Evolutionary conservation across 352 stramenopile species (phyloP).

Genomic region (Phytophthora lateralis): DNA sequence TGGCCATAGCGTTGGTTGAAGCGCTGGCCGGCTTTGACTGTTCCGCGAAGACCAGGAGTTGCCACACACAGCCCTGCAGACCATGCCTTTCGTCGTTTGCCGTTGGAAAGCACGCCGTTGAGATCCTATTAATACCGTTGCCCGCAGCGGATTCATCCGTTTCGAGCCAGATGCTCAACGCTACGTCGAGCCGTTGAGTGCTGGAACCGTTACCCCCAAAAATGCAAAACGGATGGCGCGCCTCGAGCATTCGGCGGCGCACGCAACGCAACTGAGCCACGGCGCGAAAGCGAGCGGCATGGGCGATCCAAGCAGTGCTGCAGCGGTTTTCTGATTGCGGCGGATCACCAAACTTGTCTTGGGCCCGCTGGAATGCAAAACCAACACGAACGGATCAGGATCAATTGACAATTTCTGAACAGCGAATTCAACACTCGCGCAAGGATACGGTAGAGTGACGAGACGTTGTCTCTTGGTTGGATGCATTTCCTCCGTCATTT

Average conservation of each 20-base stretch:
- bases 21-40: constrained; percentile 28
- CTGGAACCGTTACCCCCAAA: constrained; percentile 17
- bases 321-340: not conserved
- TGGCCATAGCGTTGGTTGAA: constrained; percentile 30
- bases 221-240: constrained; percentile 35
- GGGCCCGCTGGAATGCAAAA: constrained; percentile 25
- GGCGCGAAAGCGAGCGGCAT: constrained; percentile 6
- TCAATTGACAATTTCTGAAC: constrained; percentile 36
- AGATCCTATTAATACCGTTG: constrained; percentile 44
- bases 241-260: constrained; percentile 6
- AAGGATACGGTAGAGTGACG: constrained; percentile 32
- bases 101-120: constrained; percentile 31
- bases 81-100: constrained; percentile 8
- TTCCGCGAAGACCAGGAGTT: constrained; percentile 31
- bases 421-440: constrained; percentile 10
- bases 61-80: constrained; percentile 4
- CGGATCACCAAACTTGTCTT: constrained; percentile 12
- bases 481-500: constrained; percentile 21
- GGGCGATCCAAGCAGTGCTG: constrained; percentile 14
- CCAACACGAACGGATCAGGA: constrained; percentile 30
- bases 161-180: constrained; percentile 24
- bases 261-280: constrained; percentile 7
- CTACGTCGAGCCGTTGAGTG: constrained; percentile 22
- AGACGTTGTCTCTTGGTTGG: constrained; percentile 19
- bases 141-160: constrained; percentile 33